phyloP scores from a whole-genome alignment of 164 flowering plant species.

The Dillenia suffruticosa region DNA sequence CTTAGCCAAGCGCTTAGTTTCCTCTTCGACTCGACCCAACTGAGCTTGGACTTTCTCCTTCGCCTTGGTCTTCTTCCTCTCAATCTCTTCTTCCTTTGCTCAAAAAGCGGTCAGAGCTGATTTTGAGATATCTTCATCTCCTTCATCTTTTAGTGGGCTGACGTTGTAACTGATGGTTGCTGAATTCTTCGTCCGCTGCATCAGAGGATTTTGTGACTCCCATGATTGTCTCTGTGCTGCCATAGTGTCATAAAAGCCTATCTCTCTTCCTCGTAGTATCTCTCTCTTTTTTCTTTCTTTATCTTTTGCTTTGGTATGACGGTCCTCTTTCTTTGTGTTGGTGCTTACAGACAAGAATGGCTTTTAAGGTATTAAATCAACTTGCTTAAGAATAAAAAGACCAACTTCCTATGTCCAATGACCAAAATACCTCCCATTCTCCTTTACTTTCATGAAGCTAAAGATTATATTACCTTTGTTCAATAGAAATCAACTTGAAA shows the following conservation, averaged over 20 bases:
- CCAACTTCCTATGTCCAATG: conserved; percentile 14
- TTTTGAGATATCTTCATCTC: conserved; percentile 65
- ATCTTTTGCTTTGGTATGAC: conserved; percentile 23
- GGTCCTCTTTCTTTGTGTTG: conserved; percentile 26
- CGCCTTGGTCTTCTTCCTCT: conserved; percentile 80
- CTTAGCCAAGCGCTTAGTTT: conserved; percentile 66
- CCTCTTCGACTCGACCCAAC: conserved; percentile 73
- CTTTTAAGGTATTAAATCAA: conserved; percentile 24
- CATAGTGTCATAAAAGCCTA: conserved; percentile 11
- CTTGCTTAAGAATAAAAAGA: conserved; percentile 19
- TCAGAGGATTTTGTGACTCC: conserved; percentile 37
- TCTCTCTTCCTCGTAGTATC: conserved; percentile 5
- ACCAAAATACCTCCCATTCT: conserved; percentile 24
- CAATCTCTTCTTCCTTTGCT: conserved; percentile 87
- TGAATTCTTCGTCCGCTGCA: conserved; percentile 38
- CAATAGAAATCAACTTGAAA: conserved; percentile 7
- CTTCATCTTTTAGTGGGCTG: conserved; percentile 40
- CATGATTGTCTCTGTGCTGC: conserved; percentile 29
- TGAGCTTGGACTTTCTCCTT: conserved; percentile 72
- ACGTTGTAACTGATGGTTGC: conserved; percentile 31
- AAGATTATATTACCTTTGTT: conserved; percentile 15
- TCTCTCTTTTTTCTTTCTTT: conserved; percentile 7
- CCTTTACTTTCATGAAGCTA: conserved; percentile 18
- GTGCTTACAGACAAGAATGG: conserved; percentile 30
- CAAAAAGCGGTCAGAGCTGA: conserved; percentile 64